Conservation (phyloP, 108 stramenopile species). For the Cyclotella kingstonii region DNA sequence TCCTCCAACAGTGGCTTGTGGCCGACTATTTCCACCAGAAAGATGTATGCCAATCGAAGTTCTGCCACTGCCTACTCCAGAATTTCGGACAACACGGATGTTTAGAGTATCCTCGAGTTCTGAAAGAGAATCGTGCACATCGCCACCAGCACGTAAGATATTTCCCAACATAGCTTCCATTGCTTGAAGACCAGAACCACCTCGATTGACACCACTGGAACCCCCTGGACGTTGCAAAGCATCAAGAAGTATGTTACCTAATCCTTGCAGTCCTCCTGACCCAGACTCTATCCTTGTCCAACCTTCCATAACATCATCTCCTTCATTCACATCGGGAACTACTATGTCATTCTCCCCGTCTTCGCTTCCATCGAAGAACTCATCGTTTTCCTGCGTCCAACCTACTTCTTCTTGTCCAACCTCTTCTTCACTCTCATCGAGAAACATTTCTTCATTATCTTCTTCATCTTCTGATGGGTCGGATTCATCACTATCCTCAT, state of each 20-base stretch:
- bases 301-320: conserved; percentile 52
- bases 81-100: conserved; percentile 53
- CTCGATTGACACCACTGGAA: conserved; percentile 21
- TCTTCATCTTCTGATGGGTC: conserved; percentile 22
- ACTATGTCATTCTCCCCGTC: conserved; percentile 41
- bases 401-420: conserved; percentile 25
- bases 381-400: conserved; percentile 20
- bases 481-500: conserved; percentile 35
- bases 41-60: conserved; percentile 18
- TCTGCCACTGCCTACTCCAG: conserved; percentile 11
- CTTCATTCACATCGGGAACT: conserved; percentile 27
- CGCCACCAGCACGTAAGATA: conserved; percentile 65
- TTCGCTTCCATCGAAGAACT: conserved; percentile 49
- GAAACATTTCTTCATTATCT: conserved; percentile 3
- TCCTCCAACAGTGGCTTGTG: conserved; percentile 3
- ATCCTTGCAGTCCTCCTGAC: not conserved
- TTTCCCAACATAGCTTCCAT: conserved; percentile 79
- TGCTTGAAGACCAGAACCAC: conserved; percentile 52
- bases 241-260: conserved; percentile 50
- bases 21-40: not conserved
- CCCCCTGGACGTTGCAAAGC: conserved; percentile 20
- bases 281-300: conserved; percentile 75
- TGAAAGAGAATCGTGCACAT: conserved; percentile 45
- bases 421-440: conserved; percentile 21
- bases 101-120: conserved; percentile 77